These are phyloP conservation scores for Rhizophagus clarus DNA, from an alignment of 192 early-diverging fungal genomes.

Conservation along the genomic window DNA sequence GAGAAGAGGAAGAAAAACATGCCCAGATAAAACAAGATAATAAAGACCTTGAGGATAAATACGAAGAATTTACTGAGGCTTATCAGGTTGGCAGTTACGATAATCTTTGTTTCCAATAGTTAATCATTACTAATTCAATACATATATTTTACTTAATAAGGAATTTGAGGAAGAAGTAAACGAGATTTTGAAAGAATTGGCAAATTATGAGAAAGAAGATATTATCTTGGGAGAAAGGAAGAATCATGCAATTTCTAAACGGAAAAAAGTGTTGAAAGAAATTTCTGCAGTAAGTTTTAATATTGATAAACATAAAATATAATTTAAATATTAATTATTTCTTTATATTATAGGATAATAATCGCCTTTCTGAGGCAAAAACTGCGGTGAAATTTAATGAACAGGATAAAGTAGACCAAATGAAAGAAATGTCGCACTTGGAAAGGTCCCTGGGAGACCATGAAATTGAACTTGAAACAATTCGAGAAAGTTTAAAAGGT, in stretches of 20 bases:
- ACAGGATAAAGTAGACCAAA: slow-evolving; percentile 57
- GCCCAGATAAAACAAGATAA: slow-evolving; percentile 63
- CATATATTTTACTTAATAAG: slow-evolving; percentile 24
- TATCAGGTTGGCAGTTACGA: slow-evolving; percentile 48
- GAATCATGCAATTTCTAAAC: slow-evolving; percentile 77
- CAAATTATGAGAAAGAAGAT: slow-evolving; percentile 75
- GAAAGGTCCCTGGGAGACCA: slow-evolving; percentile 65
- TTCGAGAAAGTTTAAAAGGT: slow-evolving; percentile 70
- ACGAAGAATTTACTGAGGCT: slow-evolving; percentile 58
- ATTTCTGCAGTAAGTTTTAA: slow-evolving; percentile 56
- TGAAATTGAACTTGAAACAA: slow-evolving; percentile 73
- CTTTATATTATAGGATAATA: slow-evolving; percentile 50
- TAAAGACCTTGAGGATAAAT: slow-evolving; percentile 61
- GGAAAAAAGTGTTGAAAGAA: slow-evolving; percentile 73
- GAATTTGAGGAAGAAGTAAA: slow-evolving; percentile 58
- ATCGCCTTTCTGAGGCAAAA: slow-evolving; percentile 60
- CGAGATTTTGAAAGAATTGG: slow-evolving; percentile 59
- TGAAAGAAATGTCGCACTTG: slow-evolving; percentile 62
- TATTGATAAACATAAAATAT: slow-evolving; percentile 1
- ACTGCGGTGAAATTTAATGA: slow-evolving; percentile 73
- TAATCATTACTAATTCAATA: background rate
- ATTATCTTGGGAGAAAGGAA: slow-evolving; percentile 86
- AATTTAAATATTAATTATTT: background rate
- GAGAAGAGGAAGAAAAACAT: slow-evolving; percentile 63
- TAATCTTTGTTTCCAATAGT: background rate